These are phyloP conservation scores for Erodium maritimum DNA, from an alignment of 345 rosid genomes.

Conservation along the genomic window DNA sequence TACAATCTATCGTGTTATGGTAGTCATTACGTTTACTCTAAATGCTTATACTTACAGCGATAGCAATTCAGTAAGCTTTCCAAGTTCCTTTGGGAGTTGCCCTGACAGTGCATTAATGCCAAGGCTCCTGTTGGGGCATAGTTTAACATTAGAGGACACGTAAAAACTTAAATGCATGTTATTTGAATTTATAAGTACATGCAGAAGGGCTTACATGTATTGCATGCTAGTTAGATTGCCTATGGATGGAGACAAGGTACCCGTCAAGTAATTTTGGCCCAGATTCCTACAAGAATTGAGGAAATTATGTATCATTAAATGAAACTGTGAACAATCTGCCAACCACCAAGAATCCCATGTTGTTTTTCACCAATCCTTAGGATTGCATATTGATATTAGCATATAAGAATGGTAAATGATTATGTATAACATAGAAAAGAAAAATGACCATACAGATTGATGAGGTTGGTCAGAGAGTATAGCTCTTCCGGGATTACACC, in stretches of 20 bases:
- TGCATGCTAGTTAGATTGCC: conserved; percentile 42
- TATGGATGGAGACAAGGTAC: conserved; percentile 35
- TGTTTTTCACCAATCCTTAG: neutral
- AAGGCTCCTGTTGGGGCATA: conserved; percentile 25
- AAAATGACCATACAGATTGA: conserved; percentile 26
- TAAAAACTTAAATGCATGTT: neutral
- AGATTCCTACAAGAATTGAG: conserved; percentile 24
- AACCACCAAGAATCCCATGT: too few relatives aligned
- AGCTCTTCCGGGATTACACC: conserved; percentile 43
- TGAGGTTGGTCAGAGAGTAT: conserved; percentile 34
- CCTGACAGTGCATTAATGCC: conserved; percentile 49
- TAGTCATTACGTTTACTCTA: neutral
- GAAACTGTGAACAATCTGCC: neutral
- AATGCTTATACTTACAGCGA: conserved; percentile 27
- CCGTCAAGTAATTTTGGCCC: conserved; percentile 36
- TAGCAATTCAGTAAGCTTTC: conserved; percentile 38
- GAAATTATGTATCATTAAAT: neutral
- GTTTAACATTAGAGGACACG: neutral
- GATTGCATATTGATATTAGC: neutral
- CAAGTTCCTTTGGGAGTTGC: conserved; percentile 54
- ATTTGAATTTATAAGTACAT: neutral
- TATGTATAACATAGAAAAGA: neutral
- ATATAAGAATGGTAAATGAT: neutral
- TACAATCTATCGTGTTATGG: neutral
- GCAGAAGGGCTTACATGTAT: conserved; percentile 35